phyloP scores from a whole-genome alignment of 2,329 filamentous ascomycete genomes.

The Ophiostoma sp. region DNA sequence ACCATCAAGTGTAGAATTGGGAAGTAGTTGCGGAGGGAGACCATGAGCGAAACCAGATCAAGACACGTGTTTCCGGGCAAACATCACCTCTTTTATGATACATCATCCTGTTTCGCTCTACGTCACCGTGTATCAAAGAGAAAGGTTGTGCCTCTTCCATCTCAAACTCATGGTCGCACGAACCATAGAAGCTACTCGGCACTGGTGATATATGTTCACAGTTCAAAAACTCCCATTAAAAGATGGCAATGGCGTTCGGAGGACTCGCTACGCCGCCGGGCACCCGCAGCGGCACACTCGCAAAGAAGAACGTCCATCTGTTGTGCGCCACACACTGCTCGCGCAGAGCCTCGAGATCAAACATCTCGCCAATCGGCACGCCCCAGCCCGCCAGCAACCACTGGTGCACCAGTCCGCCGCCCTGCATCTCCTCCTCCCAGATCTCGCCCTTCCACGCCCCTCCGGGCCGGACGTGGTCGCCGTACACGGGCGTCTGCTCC shows the following conservation, averaged over 20 bases:
- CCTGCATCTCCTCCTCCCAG: constrained; percentile 33
- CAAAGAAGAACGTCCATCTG: constrained; percentile 45
- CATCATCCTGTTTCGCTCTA: not conserved
- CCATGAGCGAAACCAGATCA: not conserved
- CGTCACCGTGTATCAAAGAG: not conserved
- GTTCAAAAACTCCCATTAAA: constrained; percentile 31
- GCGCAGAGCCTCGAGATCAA: constrained; percentile 45
- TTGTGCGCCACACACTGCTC: constrained; percentile 37
- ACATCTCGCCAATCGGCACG: constrained; percentile 51
- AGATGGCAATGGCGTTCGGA: constrained; percentile 42
- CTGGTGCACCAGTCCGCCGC: constrained; percentile 37
- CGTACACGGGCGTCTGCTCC: constrained; percentile 42
- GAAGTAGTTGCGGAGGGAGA: not conserved
- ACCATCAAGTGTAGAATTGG: not conserved
- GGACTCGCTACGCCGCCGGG: constrained; percentile 43
- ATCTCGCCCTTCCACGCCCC: constrained; percentile 23
- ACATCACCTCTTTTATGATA: not conserved
- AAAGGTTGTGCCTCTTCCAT: not conserved
- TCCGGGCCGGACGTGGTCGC: constrained; percentile 22
- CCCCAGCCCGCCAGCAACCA: constrained; percentile 53
- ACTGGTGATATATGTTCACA: not conserved
- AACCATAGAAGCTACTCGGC: not conserved
- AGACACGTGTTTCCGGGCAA: constrained; percentile 20
- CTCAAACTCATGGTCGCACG: not conserved
- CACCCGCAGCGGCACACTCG: constrained; percentile 40